A percentile compares a stretch with the other conserved stretches of the same genome.
These are phyloP conservation scores for Cyclotella sp. DNA, from an alignment of 108 stramenopile species.

Conservation along the genomic window DNA sequence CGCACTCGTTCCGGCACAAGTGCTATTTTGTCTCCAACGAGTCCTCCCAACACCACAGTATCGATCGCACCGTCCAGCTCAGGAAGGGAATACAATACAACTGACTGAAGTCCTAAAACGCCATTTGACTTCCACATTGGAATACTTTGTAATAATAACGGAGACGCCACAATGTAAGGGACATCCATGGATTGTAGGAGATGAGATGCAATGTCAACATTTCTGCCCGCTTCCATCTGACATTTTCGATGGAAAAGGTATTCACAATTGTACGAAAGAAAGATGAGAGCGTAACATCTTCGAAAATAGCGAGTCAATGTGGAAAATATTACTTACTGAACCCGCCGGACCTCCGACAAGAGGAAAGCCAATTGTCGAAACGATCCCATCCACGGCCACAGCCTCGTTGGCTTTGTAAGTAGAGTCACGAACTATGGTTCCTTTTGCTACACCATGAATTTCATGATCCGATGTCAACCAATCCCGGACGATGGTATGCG, in stretches of 20 bases:
- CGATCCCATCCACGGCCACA: constrained; percentile 75
- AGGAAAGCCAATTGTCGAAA: constrained; percentile 88
- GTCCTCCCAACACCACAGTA: constrained; percentile 84
- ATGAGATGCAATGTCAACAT: constrained; percentile 74
- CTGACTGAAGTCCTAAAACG: constrained; percentile 82
- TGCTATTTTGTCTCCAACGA: constrained; percentile 87
- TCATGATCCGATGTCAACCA: constrained; percentile 76
- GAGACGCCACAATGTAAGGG: constrained; percentile 81
- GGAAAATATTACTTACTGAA: constrained; percentile 1
- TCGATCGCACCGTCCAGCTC: constrained; percentile 91
- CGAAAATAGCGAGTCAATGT: too few species aligned
- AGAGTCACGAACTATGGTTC: constrained; percentile 45
- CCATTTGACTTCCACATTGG: constrained; percentile 79
- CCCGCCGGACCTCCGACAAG: constrained; percentile 91
- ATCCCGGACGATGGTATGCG: constrained; percentile 89
- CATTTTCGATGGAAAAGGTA: background rate
- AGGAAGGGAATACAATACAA: constrained; percentile 80
- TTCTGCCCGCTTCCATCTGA: constrained; percentile 82
- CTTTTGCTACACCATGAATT: constrained; percentile 45
- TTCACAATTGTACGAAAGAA: background rate
- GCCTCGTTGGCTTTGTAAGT: constrained; percentile 58
- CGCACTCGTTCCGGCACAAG: constrained; percentile 83
- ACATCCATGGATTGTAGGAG: constrained; percentile 76
- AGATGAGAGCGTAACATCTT: background rate
- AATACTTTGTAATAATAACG: constrained; percentile 80